A percentile compares a stretch with the other conserved stretches of the same genome.
These are phyloP conservation scores for Prunella vulgaris DNA, from an alignment of 257 asterid genomes.

Conservation along the genomic window DNA sequence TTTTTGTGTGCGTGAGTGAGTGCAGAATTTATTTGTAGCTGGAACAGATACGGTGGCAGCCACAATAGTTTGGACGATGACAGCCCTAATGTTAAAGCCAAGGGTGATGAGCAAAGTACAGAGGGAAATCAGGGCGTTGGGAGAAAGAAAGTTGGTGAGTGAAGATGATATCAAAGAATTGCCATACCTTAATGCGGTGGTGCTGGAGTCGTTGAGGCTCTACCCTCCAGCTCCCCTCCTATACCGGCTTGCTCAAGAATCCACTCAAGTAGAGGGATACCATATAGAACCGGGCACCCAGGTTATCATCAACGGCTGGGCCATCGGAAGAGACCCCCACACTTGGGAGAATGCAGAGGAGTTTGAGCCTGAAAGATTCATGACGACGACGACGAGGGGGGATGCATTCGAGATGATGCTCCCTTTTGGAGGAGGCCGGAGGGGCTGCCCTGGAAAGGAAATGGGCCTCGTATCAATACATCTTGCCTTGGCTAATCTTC, in stretches of 20 bases:
- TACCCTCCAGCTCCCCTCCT: slow-evolving; percentile 45
- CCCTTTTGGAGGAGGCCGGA: slow-evolving; percentile 32
- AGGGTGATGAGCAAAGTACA: slow-evolving; percentile 27
- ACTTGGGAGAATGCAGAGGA: slow-evolving; percentile 28
- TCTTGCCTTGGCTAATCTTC: slow-evolving; percentile 29
- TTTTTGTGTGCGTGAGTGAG: too few species aligned
- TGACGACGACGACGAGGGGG: neutral
- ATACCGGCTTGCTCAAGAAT: slow-evolving; percentile 6
- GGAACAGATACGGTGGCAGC: slow-evolving; percentile 41
- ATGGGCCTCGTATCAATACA: slow-evolving; percentile 28
- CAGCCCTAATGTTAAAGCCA: slow-evolving; percentile 31
- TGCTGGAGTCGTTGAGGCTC: slow-evolving; percentile 32
- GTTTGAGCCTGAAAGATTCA: slow-evolving; percentile 32
- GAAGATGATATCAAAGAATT: slow-evolving; percentile 31
- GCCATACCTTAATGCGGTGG: slow-evolving; percentile 36
- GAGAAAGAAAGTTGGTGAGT: slow-evolving; percentile 2
- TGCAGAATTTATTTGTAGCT: slow-evolving; percentile 30
- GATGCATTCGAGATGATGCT: slow-evolving; percentile 17
- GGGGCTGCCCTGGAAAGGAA: slow-evolving; percentile 34
- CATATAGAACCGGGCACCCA: slow-evolving; percentile 14
- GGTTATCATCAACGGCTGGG: slow-evolving; percentile 39
- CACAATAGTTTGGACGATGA: slow-evolving; percentile 34
- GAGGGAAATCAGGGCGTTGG: slow-evolving; percentile 16
- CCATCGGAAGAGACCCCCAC: slow-evolving; percentile 33
- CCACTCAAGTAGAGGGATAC: slow-evolving; percentile 16